Base-by-base conservation (phyloP, 2,329 filamentous ascomycete genomes). In the Ophiostoma novo-ulmi region DNA sequence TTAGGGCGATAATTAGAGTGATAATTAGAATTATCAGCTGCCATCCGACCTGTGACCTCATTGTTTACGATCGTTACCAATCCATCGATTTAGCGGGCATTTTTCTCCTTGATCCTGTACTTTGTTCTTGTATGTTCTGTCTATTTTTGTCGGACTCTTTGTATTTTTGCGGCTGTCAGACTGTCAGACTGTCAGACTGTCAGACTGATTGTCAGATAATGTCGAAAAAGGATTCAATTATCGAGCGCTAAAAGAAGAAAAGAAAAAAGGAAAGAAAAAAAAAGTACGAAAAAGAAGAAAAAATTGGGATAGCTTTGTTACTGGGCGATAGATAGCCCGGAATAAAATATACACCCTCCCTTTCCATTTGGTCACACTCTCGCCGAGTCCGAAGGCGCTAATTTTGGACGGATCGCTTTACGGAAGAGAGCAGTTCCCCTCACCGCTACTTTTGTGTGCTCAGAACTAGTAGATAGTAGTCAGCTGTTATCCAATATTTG, bases 351-450 rank as follows among this genome's bases (percentile, higher is more conserved):
- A 10, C 48, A 5, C n/a, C 22, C 52, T 26, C 52, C 52, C n/a
- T 58, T 26, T 11, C 55, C 2, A 22, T 31, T 17, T 36, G 35
- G 31, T 38, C 61, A n/a, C 58, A 35, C 61, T n/a, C 31, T 61
- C 61, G 61, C 61, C 61, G 61, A 64, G 61, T 64, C 61, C 61
- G 35, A 64, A 31, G 61, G 61, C 61, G 61, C 61, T 64, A 64
- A 38, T 36, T 35, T 17, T 64, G 20, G 38, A 17, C 58, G 58
- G 58, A 35, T 26, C 58, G 13, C 6, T 31, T 63, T 5, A 63
- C 35, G 35, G 35, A 38, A 64, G 3, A 61, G 52, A 64, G 61
- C 11, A 58, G n/a, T 10, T 58, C 52, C 52, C 44, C 61, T 64
- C 61, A 64, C 61, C 61, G 61, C 55, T 61, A 64, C 61, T 64